Conservation (phyloP, 78 protist genomes). For the Dictyostelium brefeldianum region DNA sequence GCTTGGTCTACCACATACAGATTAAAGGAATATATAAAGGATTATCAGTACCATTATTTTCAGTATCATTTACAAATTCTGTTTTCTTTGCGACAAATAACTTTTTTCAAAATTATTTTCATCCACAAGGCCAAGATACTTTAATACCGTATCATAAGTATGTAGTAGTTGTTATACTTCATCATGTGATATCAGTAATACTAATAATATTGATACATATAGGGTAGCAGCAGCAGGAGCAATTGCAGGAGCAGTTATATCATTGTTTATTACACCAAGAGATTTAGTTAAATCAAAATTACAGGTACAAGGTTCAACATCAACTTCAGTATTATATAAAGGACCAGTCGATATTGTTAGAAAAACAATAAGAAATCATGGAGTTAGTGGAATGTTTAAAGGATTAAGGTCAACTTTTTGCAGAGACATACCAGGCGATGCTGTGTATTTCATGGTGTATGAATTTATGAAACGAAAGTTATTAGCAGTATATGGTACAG, state of each 20-base stretch:
- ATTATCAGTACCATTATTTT: constrained; percentile 50
- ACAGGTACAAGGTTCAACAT: constrained; percentile 50
- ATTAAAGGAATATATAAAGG: constrained; percentile 63
- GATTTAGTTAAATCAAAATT: constrained; percentile 65
- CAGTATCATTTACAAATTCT: constrained; percentile 57
- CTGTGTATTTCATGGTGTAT: constrained; percentile 43
- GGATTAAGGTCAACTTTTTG: constrained; percentile 48
- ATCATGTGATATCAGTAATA: no score
- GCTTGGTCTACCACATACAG: no score
- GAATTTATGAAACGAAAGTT: constrained; percentile 44
- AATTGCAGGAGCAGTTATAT: constrained; percentile 59
- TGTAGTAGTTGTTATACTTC: no score
- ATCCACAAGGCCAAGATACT: constrained; percentile 20
- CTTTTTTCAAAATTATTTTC: constrained; percentile 39
- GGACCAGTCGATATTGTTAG: constrained; percentile 65
- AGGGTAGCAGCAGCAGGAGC: constrained; percentile 75
- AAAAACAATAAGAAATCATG: constrained; percentile 15
- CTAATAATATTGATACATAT: not conserved
- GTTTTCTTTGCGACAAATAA: constrained; percentile 68
- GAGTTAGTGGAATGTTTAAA: constrained; percentile 34
- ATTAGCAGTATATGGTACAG: not conserved
- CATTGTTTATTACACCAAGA: constrained; percentile 72
- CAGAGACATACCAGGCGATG: constrained; percentile 52
- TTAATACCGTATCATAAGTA: constrained; percentile 65
- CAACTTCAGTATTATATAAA: constrained; percentile 9